These are phyloP conservation scores for Didymella sp. DNA, from an alignment of 2,329 filamentous ascomycete genomes.

Conservation along the genomic window DNA sequence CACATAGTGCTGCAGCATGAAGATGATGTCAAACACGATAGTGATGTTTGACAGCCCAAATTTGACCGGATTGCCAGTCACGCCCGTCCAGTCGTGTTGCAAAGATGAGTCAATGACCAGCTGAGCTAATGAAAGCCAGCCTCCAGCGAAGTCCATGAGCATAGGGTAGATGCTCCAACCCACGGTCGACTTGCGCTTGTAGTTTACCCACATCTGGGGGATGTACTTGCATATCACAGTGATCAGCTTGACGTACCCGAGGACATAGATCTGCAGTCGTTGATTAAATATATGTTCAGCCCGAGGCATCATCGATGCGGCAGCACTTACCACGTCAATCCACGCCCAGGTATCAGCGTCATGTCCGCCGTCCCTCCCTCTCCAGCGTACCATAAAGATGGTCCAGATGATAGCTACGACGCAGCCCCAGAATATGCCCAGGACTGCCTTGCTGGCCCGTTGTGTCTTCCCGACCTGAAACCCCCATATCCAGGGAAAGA, in stretches of 20 bases:
- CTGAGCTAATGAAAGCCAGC: constrained; percentile 81
- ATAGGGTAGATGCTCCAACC: constrained; percentile 91
- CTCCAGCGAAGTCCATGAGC: constrained; percentile 81
- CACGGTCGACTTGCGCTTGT: constrained; percentile 79
- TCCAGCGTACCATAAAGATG: constrained; percentile 53
- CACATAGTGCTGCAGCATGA: constrained; percentile 87
- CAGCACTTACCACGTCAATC: constrained; percentile 65
- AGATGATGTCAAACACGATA: constrained; percentile 84
- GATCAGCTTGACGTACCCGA: constrained; percentile 88
- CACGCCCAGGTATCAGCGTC: constrained; percentile 64
- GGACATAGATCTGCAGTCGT: constrained; percentile 61
- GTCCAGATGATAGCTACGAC: constrained; percentile 62
- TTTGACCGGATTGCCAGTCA: constrained; percentile 92
- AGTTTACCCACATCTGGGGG: constrained; percentile 75
- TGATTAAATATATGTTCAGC: constrained; percentile 5
- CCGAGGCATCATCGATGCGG: not conserved
- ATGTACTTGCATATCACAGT: constrained; percentile 93
- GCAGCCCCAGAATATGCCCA: constrained; percentile 74
- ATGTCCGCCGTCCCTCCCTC: constrained; percentile 53
- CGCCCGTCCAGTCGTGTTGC: constrained; percentile 85
- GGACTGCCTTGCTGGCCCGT: constrained; percentile 66
- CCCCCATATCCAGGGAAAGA: constrained; percentile 75
- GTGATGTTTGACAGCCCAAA: constrained; percentile 84
- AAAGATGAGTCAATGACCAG: constrained; percentile 84
- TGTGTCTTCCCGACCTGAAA: constrained; percentile 67